Evolutionary conservation across 176 grass and related monocot species (phyloP).

Genomic region (Carex parvula): DNA sequence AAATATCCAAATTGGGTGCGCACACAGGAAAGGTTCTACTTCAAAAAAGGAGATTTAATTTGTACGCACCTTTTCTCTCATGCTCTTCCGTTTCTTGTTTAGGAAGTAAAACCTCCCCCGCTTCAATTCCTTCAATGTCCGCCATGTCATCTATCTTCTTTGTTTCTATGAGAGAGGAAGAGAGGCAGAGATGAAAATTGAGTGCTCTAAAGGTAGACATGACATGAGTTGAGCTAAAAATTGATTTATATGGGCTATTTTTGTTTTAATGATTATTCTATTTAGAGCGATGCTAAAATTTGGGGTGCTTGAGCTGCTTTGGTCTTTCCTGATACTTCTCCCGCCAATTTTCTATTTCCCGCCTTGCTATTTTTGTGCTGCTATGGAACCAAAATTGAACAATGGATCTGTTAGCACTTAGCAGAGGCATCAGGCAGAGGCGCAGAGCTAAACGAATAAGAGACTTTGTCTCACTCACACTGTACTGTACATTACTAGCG

Average conservation of each 20-base stretch:
- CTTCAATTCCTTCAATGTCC: neutral
- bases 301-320: neutral
- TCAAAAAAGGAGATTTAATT: neutral
- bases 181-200: neutral
- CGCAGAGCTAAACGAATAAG: no score
- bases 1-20: neutral
- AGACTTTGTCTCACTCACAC: no score
- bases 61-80: slow-evolving; percentile 1
- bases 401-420: no score
- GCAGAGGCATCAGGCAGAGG: no score
- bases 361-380: neutral
- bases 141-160: neutral
- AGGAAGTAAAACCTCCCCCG: neutral
- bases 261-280: neutral
- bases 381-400: neutral
- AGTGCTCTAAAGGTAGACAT: neutral
- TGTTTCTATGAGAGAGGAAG: neutral
- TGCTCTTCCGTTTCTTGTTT: neutral
- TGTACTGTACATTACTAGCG: no score
- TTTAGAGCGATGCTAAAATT: neutral
- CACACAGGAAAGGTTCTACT: neutral
- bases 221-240: neutral
- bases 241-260: slow-evolving; percentile 14
- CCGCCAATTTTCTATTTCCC: neutral
- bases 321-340: neutral